Evolutionary conservation across 2,329 filamentous ascomycete species (phyloP).

Genomic region (Zymoseptoria ardabiliae): DNA sequence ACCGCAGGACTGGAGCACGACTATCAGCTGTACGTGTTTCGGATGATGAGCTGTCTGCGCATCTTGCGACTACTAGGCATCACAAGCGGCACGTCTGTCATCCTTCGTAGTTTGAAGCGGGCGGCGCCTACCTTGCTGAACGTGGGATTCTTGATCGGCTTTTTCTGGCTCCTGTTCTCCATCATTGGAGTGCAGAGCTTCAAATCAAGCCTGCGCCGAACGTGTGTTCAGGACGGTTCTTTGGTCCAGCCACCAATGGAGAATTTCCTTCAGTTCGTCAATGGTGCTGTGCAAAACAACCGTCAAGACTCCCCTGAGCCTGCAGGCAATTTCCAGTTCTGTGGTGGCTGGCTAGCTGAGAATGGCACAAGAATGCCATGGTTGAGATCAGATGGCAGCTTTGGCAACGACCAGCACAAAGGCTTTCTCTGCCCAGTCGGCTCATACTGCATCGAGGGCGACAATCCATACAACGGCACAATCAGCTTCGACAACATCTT

Average conservation of each 20-base stretch:
- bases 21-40: slow-evolving; percentile 78
- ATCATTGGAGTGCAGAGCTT: slow-evolving; percentile 97
- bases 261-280: slow-evolving; percentile 45
- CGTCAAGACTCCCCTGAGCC: slow-evolving; percentile 18
- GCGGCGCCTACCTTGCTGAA: slow-evolving; percentile 85
- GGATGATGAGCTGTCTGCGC: slow-evolving; percentile 91
- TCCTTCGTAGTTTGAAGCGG: slow-evolving; percentile 89
- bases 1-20: slow-evolving; percentile 60
- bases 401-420: slow-evolving; percentile 55
- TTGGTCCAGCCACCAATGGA: slow-evolving; percentile 27
- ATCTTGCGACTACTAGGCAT: slow-evolving; percentile 86
- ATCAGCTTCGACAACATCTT: slow-evolving; percentile 93
- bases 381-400: slow-evolving; percentile 51
- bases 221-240: slow-evolving; percentile 42
- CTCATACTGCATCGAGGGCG: slow-evolving; percentile 72
- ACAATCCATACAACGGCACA: slow-evolving; percentile 75
- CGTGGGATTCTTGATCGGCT: slow-evolving; percentile 86
- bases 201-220: slow-evolving; percentile 45
- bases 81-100: slow-evolving; percentile 91
- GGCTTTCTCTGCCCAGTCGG: slow-evolving; percentile 81
- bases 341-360: slow-evolving; percentile 70
- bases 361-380: slow-evolving; percentile 56
- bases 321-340: slow-evolving; percentile 64
- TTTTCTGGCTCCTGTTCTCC: slow-evolving; percentile 96
- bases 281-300: slow-evolving; percentile 5